A percentile compares a stretch with the other conserved stretches of the same genome.
phyloP scores from a whole-genome alignment of 2,329 filamentous ascomycete species.

The Balansia obtecta region DNA sequence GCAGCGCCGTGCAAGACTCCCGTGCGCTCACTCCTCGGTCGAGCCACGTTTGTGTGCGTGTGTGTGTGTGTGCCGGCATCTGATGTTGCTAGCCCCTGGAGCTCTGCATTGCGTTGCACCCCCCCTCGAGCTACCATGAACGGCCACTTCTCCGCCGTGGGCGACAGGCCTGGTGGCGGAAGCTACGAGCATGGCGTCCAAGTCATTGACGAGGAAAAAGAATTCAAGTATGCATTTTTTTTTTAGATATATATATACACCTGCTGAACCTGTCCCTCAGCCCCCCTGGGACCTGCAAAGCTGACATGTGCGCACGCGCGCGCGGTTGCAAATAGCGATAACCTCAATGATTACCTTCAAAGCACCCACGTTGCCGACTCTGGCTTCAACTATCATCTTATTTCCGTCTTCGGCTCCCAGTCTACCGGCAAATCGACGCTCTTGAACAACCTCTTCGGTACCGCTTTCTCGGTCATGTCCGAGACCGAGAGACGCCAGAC shows the following conservation, averaged over 20 bases:
- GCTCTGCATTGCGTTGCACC: background rate
- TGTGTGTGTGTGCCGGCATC: background rate
- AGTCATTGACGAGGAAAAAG: conserved; percentile 83
- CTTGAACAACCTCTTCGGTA: conserved; percentile 90
- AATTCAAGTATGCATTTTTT: conserved; percentile 76
- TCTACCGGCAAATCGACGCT: conserved; percentile 97
- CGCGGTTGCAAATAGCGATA: conserved; percentile 37
- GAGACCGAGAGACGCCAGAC: conserved; percentile 90
- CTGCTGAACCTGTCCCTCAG: background rate
- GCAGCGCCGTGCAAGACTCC: background rate
- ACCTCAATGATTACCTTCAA: conserved; percentile 71
- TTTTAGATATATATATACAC: too few relatives aligned
- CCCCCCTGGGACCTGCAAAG: background rate
- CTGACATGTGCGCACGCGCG: conserved; percentile 1
- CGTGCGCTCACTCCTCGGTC: too few relatives aligned
- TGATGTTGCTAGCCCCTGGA: conserved; percentile 2
- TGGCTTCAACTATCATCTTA: conserved; percentile 98
- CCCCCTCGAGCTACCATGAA: conserved; percentile 42
- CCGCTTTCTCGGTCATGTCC: conserved; percentile 94
- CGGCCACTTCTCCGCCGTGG: conserved; percentile 66
- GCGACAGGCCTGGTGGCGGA: conserved; percentile 48
- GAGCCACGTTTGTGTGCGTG: too few relatives aligned
- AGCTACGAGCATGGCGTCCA: conserved; percentile 90
- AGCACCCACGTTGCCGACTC: conserved; percentile 69
- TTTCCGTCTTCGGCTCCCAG: conserved; percentile 97